Evolutionary conservation across 1,139 yeast species (phyloP).

Genomic region (Saccharomycopsis hybrid): DNA sequence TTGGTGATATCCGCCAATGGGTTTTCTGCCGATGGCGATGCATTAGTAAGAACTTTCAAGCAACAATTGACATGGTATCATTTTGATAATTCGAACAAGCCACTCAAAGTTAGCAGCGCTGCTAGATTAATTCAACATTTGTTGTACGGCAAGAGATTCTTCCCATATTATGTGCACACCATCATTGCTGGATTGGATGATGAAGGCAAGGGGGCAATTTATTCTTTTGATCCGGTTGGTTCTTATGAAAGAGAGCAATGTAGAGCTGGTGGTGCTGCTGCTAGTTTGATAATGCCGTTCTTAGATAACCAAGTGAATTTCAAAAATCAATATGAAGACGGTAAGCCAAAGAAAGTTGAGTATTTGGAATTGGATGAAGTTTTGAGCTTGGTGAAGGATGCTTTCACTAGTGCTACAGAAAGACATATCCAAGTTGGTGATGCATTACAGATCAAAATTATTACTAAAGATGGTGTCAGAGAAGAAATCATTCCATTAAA

Average conservation of each 20-base stretch:
- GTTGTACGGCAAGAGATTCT: conserved; percentile 86
- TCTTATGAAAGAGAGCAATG: conserved; percentile 96
- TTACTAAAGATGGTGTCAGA: conserved; percentile 88
- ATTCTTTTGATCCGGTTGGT: conserved; percentile 96
- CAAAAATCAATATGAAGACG: conserved; percentile 80
- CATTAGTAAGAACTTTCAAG: conserved; percentile 69
- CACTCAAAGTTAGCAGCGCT: conserved; percentile 61
- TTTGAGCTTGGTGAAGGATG: conserved; percentile 79
- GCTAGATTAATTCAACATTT: conserved; percentile 91
- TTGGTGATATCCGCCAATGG: conserved; percentile 91
- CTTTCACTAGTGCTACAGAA: conserved; percentile 93
- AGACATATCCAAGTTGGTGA: conserved; percentile 98
- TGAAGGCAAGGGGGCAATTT: conserved; percentile 91
- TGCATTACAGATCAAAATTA: conserved; percentile 82
- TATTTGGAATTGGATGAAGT: conserved; percentile 79
- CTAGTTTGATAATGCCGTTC: conserved; percentile 93
- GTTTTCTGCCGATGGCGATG: conserved; percentile 90
- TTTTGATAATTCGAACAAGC: conserved; percentile 71
- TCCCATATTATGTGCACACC: conserved; percentile 95
- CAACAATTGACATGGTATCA: conserved; percentile 90
- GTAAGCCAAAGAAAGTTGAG: conserved; percentile 53
- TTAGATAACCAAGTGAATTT: conserved; percentile 94
- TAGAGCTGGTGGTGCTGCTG: conserved; percentile 97
- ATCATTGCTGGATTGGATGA: conserved; percentile 92
- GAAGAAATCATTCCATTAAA: conserved; percentile 80